phyloP scores from a whole-genome alignment of 352 stramenopile genomes.

The Lagenidium giganteum region DNA sequence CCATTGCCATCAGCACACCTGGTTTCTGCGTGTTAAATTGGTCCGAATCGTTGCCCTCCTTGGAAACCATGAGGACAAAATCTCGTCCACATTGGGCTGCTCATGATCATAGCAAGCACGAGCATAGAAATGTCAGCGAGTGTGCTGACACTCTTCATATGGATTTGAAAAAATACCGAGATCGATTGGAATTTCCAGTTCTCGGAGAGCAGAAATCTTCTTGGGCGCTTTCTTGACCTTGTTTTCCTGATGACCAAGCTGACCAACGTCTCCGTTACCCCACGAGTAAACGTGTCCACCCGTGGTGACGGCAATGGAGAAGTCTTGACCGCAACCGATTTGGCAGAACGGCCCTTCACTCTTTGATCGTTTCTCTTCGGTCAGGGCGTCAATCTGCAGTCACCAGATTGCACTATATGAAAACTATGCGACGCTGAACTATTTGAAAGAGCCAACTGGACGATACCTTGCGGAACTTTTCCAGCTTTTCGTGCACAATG shows the following conservation, averaged over 20 bases:
- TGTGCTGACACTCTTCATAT: no score
- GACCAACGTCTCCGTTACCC: constrained; percentile 70
- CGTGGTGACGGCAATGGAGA: constrained; percentile 46
- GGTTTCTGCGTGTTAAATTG: constrained; percentile 76
- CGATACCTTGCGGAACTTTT: constrained; percentile 64
- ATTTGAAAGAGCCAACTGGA: no score
- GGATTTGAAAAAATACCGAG: constrained; percentile 30
- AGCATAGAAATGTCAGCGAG: constrained; percentile 3
- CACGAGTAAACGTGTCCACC: constrained; percentile 75
- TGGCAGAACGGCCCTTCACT: constrained; percentile 67
- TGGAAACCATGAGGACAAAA: constrained; percentile 71
- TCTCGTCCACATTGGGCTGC: constrained; percentile 52
- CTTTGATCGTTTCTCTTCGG: constrained; percentile 72
- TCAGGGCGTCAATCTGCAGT: constrained; percentile 53
- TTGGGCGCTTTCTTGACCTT: constrained; percentile 84
- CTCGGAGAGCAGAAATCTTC: constrained; percentile 78
- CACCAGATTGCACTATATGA: background rate
- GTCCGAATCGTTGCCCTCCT: constrained; percentile 53
- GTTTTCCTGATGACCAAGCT: constrained; percentile 81
- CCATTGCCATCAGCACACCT: constrained; percentile 80
- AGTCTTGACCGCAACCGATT: constrained; percentile 51
- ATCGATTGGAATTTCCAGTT: constrained; percentile 70
- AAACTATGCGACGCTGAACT: no score
- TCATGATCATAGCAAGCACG: constrained; percentile 7
- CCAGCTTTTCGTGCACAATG: constrained; percentile 74